These are phyloP conservation scores for Pseudopithomyces maydicus DNA, from an alignment of 2,329 filamentous ascomycete species.

Conservation along the genomic window DNA sequence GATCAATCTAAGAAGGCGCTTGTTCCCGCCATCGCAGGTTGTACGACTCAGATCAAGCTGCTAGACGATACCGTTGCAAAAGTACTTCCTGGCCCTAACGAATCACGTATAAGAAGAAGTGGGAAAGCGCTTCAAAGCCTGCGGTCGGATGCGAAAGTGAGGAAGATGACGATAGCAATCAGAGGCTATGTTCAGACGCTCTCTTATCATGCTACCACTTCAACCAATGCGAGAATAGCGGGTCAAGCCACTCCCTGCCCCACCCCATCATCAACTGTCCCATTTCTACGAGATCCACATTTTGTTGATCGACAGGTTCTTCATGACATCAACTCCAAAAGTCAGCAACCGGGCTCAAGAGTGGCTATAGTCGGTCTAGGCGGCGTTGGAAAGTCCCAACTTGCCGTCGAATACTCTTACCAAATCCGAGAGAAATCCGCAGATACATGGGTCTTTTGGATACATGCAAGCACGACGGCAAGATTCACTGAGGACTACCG, in stretches of 20 bases:
- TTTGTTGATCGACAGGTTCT: constrained; percentile 27
- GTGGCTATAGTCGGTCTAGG: constrained; percentile 29
- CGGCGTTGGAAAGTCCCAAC: constrained; percentile 30
- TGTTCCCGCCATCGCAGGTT: constrained; percentile 12
- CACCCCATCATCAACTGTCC: constrained; percentile 14
- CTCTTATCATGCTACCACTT: constrained; percentile 10
- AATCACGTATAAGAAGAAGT: constrained; percentile 9
- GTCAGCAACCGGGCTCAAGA: constrained; percentile 12
- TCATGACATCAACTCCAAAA: constrained; percentile 4
- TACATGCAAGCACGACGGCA: constrained; percentile 12
- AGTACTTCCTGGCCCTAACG: constrained; percentile 6
- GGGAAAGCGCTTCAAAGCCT: constrained; percentile 16
- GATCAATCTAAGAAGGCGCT: constrained; percentile 9
- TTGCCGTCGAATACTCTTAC: constrained; percentile 23
- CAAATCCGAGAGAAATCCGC: constrained; percentile 7
- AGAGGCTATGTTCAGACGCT: constrained; percentile 11
- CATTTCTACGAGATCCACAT: constrained; percentile 25
- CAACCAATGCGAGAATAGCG: not conserved
- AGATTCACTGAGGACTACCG: constrained; percentile 16
- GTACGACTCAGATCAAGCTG: constrained; percentile 9
- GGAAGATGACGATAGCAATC: constrained; percentile 12
- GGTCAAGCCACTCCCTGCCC: constrained; percentile 5
- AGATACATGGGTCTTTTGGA: constrained; percentile 20
- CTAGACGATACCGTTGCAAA: constrained; percentile 14
- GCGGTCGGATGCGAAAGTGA: constrained; percentile 14